Conservation (phyloP, 345 rosid genomes). For the Stellera chamaejasme region DNA sequence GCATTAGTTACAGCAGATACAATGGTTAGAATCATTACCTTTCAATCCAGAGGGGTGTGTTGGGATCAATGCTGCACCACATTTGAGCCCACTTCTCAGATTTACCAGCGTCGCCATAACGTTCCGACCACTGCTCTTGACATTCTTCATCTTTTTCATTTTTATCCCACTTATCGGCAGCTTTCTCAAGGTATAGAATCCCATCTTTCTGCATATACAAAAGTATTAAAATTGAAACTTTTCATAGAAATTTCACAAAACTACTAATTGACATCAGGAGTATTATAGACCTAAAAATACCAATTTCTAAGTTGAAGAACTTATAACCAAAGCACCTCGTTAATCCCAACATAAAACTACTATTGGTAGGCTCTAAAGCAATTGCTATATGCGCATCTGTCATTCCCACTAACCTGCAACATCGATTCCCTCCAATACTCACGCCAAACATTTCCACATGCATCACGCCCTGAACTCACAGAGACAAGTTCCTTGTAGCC, state of each 20-base stretch:
- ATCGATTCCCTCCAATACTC: constrained; percentile 89
- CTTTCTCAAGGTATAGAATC: constrained; percentile 73
- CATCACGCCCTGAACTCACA: constrained; percentile 91
- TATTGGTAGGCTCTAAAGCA: too few relatives aligned
- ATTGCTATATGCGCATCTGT: not conserved
- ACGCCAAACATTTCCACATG: constrained; percentile 73
- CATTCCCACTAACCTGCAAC: constrained; percentile 56
- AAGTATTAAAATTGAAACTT: not conserved
- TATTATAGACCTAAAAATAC: too few relatives aligned
- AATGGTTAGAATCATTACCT: constrained; percentile 33
- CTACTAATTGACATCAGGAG: too few relatives aligned
- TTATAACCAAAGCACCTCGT: too few relatives aligned
- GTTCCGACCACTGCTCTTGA: constrained; percentile 97
- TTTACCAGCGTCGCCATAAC: constrained; percentile 70
- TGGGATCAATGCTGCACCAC: constrained; percentile 92
- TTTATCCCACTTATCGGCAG: constrained; percentile 97
- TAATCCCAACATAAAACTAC: too few relatives aligned
- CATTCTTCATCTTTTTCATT: constrained; percentile 78
- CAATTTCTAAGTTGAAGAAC: too few relatives aligned
- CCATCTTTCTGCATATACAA: constrained; percentile 47
- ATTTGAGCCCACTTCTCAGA: constrained; percentile 96
- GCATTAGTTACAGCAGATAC: too few relatives aligned
- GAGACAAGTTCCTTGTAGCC: constrained; percentile 95
- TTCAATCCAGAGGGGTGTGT: constrained; percentile 83
- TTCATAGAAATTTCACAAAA: not conserved